phyloP scores from a whole-genome alignment of 345 rosid genomes.

The Gossypioides kirkii region DNA sequence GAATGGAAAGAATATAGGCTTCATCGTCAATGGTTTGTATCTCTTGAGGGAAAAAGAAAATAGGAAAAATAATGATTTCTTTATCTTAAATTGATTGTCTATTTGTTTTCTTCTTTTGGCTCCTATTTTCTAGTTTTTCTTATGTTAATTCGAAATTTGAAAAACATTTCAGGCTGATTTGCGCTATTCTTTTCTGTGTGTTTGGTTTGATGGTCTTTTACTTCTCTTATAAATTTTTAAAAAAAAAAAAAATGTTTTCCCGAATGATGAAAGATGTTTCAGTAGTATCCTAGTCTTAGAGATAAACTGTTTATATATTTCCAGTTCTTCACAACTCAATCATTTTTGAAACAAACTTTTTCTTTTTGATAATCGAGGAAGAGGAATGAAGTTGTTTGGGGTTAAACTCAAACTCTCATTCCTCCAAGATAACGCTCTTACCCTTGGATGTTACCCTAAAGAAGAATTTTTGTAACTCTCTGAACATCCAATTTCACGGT shows the following conservation, averaged over 20 bases:
- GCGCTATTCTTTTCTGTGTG: background rate
- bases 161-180: background rate
- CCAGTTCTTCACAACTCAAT: background rate
- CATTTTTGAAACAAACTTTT: background rate
- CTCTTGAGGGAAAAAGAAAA: background rate
- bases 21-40: constrained; percentile 25
- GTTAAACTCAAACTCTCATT: too few species aligned
- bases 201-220: background rate
- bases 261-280: background rate
- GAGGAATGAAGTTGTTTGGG: too few species aligned
- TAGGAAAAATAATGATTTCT: background rate
- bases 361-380: background rate
- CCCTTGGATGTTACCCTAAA: too few species aligned
- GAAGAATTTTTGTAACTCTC: too few species aligned
- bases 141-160: background rate
- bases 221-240: background rate
- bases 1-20: constrained; percentile 9
- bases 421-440: too few species aligned
- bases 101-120: background rate
- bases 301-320: background rate
- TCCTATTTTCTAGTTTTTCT: background rate
- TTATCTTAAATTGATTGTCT: background rate
- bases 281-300: background rate
- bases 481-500: too few species aligned
- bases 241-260: background rate